These are phyloP conservation scores for Leptomonas pyrrhocoris DNA, from an alignment of 208 protist genomes.

Conservation along the genomic window DNA sequence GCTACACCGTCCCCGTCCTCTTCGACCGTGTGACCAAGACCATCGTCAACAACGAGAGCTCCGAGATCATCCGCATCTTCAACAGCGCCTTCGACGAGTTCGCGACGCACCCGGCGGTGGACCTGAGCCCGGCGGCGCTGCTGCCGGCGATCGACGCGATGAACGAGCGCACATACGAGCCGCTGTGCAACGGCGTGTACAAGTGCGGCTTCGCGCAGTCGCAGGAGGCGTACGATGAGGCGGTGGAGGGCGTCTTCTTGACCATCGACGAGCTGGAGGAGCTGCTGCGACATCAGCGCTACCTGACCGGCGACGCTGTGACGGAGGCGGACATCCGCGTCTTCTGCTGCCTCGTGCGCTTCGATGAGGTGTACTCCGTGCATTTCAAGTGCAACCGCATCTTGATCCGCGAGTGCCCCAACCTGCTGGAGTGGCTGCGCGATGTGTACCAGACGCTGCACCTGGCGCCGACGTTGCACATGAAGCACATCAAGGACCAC, in stretches of 20 bases:
- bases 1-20: slow-evolving; percentile 90
- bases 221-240: slow-evolving; percentile 75
- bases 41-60: slow-evolving; percentile 94
- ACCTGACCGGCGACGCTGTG: slow-evolving; percentile 49
- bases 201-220: slow-evolving; percentile 80
- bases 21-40: slow-evolving; percentile 80
- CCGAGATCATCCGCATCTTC: slow-evolving; percentile 89
- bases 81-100: slow-evolving; percentile 77
- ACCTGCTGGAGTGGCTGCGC: slow-evolving; percentile 69
- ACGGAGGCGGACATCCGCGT: slow-evolving; percentile 89
- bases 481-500: slow-evolving; percentile 85
- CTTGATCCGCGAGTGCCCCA: slow-evolving; percentile 78
- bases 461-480: slow-evolving; percentile 70
- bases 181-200: slow-evolving; percentile 92
- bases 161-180: slow-evolving; percentile 79
- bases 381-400: slow-evolving; percentile 89
- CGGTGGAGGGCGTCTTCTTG: slow-evolving; percentile 41
- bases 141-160: slow-evolving; percentile 75
- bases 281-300: slow-evolving; percentile 55
- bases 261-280: slow-evolving; percentile 48
- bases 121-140: slow-evolving; percentile 77
- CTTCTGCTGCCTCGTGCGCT: slow-evolving; percentile 87
- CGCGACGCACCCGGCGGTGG: slow-evolving; percentile 50
- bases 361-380: slow-evolving; percentile 88
- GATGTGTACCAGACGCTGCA: slow-evolving; percentile 83